phyloP scores from a whole-genome alignment of 2,329 filamentous ascomycete genomes.

The Aspergillus fischeri region DNA sequence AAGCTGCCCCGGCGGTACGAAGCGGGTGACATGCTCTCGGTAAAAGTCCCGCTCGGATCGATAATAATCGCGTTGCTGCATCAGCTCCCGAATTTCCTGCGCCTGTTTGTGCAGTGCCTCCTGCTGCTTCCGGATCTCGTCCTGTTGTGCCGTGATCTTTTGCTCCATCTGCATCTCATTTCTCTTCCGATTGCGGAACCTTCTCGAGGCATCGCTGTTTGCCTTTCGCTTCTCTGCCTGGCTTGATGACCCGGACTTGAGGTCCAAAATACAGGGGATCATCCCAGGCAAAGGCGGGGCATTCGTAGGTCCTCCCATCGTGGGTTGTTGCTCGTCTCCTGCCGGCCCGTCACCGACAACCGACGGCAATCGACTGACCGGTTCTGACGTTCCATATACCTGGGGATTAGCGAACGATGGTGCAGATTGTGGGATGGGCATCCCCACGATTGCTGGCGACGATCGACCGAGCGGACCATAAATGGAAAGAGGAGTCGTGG shows the following conservation, averaged over 20 bases:
- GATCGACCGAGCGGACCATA: conserved; percentile 29
- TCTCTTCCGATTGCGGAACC: conserved; percentile 41
- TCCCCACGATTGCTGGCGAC: conserved; percentile 25
- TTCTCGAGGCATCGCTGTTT: conserved; percentile 40
- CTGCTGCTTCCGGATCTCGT: conserved; percentile 32
- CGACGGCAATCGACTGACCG: conserved; percentile 21
- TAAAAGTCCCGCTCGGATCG: conserved; percentile 39
- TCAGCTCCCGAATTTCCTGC: conserved; percentile 32
- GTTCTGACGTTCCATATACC: conserved; percentile 24
- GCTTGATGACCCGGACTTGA: conserved; percentile 39
- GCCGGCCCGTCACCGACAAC: conserved; percentile 16
- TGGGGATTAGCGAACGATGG: conserved; percentile 15
- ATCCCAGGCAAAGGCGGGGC: conserved; percentile 19
- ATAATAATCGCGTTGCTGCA: conserved; percentile 37
- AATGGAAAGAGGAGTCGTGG: conserved; percentile 30
- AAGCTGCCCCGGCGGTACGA: conserved; percentile 23
- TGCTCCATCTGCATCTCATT: conserved; percentile 39
- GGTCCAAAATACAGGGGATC: conserved; percentile 37
- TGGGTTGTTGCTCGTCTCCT: conserved; percentile 14
- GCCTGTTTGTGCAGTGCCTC: conserved; percentile 27
- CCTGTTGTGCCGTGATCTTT: conserved; percentile 33
- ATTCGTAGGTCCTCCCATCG: conserved; percentile 8
- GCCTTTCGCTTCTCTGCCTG: conserved; percentile 41
- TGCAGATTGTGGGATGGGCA: conserved; percentile 16
- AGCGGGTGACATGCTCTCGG: conserved; percentile 29